Percentiles rank a stretch among this genome's conserved stretches.
Evolutionary conservation across 371 early-diverging fungal species (phyloP).

Genomic region (Haplosporangium sp.): DNA sequence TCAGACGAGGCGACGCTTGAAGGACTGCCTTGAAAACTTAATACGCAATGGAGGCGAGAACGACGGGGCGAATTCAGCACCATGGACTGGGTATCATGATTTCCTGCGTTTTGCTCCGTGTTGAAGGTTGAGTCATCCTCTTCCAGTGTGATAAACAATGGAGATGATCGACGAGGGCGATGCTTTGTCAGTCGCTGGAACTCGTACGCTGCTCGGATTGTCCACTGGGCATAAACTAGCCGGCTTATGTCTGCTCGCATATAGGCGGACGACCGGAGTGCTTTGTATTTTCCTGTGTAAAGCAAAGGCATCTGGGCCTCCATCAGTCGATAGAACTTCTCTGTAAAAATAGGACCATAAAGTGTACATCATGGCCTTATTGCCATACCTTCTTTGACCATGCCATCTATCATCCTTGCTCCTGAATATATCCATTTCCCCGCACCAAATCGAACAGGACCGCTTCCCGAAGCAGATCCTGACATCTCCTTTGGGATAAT

Average conservation of each 20-base stretch:
- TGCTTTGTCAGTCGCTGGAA: neutral
- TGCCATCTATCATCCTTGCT: conserved; percentile 3
- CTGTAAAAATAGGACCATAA: too few species aligned
- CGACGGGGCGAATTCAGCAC: too few species aligned
- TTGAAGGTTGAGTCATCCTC: neutral
- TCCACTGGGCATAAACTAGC: conserved; percentile 44
- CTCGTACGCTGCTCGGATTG: conserved; percentile 22
- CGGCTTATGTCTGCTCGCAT: conserved; percentile 28
- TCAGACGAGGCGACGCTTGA: too few species aligned
- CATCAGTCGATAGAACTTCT: too few species aligned
- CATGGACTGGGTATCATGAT: too few species aligned
- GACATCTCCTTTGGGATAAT: conserved; percentile 17
- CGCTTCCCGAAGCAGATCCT: neutral
- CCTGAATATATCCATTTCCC: conserved; percentile 36
- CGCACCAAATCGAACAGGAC: conserved; percentile 8
- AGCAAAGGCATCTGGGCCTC: too few species aligned
- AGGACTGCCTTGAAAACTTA: too few species aligned
- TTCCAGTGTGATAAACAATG: neutral
- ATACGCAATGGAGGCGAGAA: too few species aligned
- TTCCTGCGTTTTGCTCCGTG: too few species aligned
- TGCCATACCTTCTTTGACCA: conserved; percentile 43
- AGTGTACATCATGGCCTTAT: too few species aligned
- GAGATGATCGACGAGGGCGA: neutral
- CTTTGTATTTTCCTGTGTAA: conserved; percentile 25
- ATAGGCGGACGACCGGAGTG: conserved; percentile 26